phyloP scores from a whole-genome alignment of 306 rosid genomes.

The Casuarina equisetifolia region DNA sequence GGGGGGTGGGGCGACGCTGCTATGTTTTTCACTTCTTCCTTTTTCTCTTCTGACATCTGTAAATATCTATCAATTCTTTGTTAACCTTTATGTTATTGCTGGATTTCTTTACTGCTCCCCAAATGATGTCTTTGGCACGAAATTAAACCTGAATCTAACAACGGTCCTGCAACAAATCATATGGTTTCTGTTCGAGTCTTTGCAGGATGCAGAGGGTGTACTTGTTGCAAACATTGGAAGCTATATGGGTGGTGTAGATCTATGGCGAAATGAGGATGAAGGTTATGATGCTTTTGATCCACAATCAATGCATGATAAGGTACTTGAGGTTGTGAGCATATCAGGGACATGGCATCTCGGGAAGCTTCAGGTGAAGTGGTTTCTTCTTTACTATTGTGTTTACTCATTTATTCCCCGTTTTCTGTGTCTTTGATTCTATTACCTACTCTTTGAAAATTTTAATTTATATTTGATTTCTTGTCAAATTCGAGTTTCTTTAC shows the following conservation, averaged over 20 bases:
- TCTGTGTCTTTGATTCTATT: background rate
- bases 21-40: no score
- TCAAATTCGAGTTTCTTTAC: background rate
- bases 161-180: background rate
- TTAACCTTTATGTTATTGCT: background rate
- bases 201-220: conserved; percentile 97
- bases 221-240: conserved; percentile 99
- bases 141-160: background rate
- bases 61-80: background rate
- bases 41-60: background rate
- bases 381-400: background rate
- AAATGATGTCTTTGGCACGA: background rate
- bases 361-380: conserved; percentile 78
- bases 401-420: background rate
- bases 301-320: conserved; percentile 97
- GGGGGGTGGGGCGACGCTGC: no score
- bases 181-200: conserved; percentile 24
- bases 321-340: conserved; percentile 96
- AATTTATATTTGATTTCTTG: background rate
- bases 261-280: conserved; percentile 99
- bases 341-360: conserved; percentile 99
- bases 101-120: background rate
- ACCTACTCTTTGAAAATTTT: background rate
- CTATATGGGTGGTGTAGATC: conserved; percentile 99
- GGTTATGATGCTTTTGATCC: conserved; percentile 88